Evolutionary conservation across 83 land plant species (phyloP), one percentile per base, ranked within the genome.

Genomic region (Larix sibirica): DNA sequence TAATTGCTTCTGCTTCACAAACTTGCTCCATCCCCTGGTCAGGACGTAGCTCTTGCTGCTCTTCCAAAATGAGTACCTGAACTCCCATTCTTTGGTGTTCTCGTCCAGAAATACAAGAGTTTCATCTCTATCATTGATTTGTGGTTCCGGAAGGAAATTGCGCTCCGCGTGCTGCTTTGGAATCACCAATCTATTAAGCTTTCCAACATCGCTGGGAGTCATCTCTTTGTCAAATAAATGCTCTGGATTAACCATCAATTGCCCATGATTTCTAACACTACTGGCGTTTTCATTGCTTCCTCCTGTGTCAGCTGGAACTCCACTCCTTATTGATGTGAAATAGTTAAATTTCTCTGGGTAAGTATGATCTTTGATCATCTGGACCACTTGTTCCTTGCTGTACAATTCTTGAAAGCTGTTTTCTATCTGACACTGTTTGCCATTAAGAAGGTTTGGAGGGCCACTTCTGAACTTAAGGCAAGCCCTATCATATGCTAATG

Each of bases 61-160:
- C 26, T 50, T 80, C 85, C 85, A 83, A 33, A 81, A 81, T 9
- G 85, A 83, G 84, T 80, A 83, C 33, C 84, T 36, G 84, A 83
- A 83, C 84, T 69, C 24, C 85, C 85, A 83, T 21, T 62, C 40
- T 50, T 83, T 50, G 44, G 66, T 24, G 33, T 5, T 65, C 44
- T 50, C 40, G 69, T 80, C 74, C 21, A 82, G 23, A 80, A 54
- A 38, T 16, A 23, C 47, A 47, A 62, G 66, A 42, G 2, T 60
- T 18, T 17, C 58, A 38, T 68, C 71, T 38, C 70, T 47, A 16
- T 40, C 84, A 10, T 16, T 21, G 83, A 24, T 28, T n/a, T 28
- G 82, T 56, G 64, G 14, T 4, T 62, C 65, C 65, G 1, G n/a
- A 28, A 38, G 69, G 14, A 66, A 66, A 66, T 66, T 28, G 4